Evolutionary conservation across 78 protist genomes (phyloP), one percentile per base, ranked within the genome.

Genomic region (Dictyostelium intermedium): DNA sequence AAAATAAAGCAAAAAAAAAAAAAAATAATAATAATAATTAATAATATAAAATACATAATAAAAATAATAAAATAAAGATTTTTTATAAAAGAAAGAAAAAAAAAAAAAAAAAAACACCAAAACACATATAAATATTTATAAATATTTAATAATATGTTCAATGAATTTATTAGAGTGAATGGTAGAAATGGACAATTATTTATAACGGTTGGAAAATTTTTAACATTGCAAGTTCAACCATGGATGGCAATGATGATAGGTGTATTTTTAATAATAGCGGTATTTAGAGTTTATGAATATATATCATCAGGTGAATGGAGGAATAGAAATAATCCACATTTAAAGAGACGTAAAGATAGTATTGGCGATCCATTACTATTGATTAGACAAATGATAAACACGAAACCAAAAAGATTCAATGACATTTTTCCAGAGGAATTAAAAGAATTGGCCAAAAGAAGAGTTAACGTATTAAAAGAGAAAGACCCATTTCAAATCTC

Each of bases 191-290:
- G 82, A 23, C 83, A 76, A 20, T 41, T 53, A 45, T 86, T 60
- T 56, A 69, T 76, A 37, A 20, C 61, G 18, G 20, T 76, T n/a
- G 82, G 91, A 72, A 18, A 72, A 69, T 43, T 34, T 73, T 34
- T 30, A 34, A 1, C 35, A 2, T n/a, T 83, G 1, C 43, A 25
- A 66, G 45, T 85, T 16, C 94, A 89, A 89, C 94, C 94, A 69
- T 89, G 94, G 94, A 89, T 89, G 94, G 94, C 94, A 35, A 89
- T 89, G 94, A 80, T 83, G 76, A 89, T 89, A 5, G 94, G 94
- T 34, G 94, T 89, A 11, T 80, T 89, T 89, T n/a, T 81, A 30
- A 89, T 89, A 11, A 66, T 89, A 9, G 72, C 41, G 4, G 85
- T 43, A 34, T 89, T 89, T 80, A 60, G 94, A n/a, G 2, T 89